phyloP scores from a whole-genome alignment of 2,329 filamentous ascomycete genomes.

The Apiospora phragmitis region DNA sequence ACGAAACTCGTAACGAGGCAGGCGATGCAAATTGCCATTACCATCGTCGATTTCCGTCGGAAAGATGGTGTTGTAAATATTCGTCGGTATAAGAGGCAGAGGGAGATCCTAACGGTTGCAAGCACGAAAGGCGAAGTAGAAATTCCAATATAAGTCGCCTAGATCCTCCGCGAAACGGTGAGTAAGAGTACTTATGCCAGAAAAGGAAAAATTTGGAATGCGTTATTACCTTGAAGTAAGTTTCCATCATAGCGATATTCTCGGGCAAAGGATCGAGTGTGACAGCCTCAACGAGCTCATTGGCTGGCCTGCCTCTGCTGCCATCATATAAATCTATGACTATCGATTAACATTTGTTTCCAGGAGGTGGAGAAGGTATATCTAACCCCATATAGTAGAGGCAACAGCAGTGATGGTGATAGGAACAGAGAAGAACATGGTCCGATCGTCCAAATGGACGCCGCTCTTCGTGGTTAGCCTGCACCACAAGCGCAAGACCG shows the following conservation, averaged over 20 bases:
- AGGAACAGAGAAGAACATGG: not conserved
- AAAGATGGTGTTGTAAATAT: conserved; percentile 1
- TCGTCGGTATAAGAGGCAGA: conserved; percentile 7
- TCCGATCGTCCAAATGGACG: not conserved
- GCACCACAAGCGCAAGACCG: not conserved
- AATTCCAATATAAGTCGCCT: not conserved
- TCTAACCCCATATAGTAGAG: not conserved
- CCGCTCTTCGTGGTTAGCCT: not conserved
- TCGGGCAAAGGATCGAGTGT: not conserved
- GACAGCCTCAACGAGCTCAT: not conserved
- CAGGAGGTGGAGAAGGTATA: accelerated
- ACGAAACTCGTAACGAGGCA: conserved; percentile 13
- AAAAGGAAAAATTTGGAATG: not conserved
- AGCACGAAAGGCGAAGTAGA: not conserved
- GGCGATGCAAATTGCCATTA: not conserved
- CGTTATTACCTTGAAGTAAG: not conserved
- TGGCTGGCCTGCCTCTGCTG: not conserved
- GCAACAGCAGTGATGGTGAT: not conserved
- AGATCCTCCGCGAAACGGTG: not conserved
- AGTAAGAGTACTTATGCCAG: not conserved
- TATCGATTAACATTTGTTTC: not conserved
- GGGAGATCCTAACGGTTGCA: not conserved
- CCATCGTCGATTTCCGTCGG: not conserved
- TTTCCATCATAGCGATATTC: not conserved
- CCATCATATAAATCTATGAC: not conserved